These are phyloP conservation scores for Pistacia integerrima DNA, from an alignment of 345 rosid genomes.

Conservation along the genomic window DNA sequence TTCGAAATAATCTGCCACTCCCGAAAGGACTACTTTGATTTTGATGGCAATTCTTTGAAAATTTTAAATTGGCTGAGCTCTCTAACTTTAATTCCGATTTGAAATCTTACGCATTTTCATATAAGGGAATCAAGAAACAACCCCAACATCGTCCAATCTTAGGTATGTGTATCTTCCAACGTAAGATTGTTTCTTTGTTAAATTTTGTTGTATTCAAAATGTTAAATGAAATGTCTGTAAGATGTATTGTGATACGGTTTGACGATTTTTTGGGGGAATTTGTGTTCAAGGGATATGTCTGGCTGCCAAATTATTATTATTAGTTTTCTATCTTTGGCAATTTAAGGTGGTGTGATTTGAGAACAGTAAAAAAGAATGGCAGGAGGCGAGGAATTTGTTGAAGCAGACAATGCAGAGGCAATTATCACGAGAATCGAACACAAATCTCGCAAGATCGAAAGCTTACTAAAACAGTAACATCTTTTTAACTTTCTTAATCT, in stretches of 20 bases:
- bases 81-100: not conserved
- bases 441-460: constrained; percentile 87
- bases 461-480: constrained; percentile 73
- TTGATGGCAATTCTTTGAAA: no score
- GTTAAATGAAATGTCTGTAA: not conserved
- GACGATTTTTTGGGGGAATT: not conserved
- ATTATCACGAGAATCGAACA: constrained; percentile 88
- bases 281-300: not conserved
- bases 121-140: not conserved
- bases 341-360: not conserved
- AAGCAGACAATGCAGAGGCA: constrained; percentile 91
- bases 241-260: not conserved
- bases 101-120: no score
- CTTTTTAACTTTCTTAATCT: not conserved
- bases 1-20: not conserved
- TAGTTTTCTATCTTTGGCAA: no score
- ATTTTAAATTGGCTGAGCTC: no score
- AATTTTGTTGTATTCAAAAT: not conserved
- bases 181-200: not conserved
- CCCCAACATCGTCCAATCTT: not conserved
- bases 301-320: not conserved
- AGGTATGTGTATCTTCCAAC: not conserved
- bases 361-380: constrained; percentile 36
- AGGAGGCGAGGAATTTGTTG: constrained; percentile 50
- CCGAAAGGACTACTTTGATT: not conserved